phyloP scores from a whole-genome alignment of 306 rosid species.

The Trifolium repens region DNA sequence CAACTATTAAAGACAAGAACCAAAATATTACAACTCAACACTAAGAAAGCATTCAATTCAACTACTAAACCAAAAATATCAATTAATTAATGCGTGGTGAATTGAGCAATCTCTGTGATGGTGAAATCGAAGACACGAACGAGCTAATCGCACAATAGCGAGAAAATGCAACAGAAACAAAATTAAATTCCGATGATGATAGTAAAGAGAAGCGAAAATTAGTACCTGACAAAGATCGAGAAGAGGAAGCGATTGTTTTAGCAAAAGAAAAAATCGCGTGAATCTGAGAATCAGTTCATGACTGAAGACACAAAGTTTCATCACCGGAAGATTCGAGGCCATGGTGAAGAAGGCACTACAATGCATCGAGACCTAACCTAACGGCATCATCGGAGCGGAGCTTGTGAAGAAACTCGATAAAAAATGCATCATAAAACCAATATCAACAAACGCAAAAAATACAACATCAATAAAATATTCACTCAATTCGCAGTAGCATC shows the following conservation, averaged over 20 bases:
- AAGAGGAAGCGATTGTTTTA: slow-evolving; percentile 60
- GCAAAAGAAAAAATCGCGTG: slow-evolving; percentile 70
- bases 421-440: too few relatives aligned
- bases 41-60: too few relatives aligned
- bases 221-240: slow-evolving; percentile 82
- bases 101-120: too few relatives aligned
- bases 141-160: not conserved
- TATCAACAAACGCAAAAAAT: too few relatives aligned
- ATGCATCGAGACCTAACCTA: slow-evolving; percentile 60
- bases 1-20: too few relatives aligned
- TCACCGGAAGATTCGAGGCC: slow-evolving; percentile 52
- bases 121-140: not conserved
- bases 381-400: slow-evolving; percentile 69
- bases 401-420: slow-evolving; percentile 57
- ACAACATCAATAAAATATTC: too few relatives aligned
- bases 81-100: too few relatives aligned
- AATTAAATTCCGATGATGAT: not conserved
- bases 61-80: too few relatives aligned
- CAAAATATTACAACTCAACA: too few relatives aligned
- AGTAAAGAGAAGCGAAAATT: not conserved
- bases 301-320: slow-evolving; percentile 56
- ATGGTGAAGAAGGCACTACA: slow-evolving; percentile 62
- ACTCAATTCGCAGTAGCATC: too few relatives aligned
- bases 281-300: slow-evolving; percentile 85
- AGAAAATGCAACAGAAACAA: not conserved